Base-by-base conservation (phyloP, 257 asterid species). In the Solanum appendiculatum region DNA sequence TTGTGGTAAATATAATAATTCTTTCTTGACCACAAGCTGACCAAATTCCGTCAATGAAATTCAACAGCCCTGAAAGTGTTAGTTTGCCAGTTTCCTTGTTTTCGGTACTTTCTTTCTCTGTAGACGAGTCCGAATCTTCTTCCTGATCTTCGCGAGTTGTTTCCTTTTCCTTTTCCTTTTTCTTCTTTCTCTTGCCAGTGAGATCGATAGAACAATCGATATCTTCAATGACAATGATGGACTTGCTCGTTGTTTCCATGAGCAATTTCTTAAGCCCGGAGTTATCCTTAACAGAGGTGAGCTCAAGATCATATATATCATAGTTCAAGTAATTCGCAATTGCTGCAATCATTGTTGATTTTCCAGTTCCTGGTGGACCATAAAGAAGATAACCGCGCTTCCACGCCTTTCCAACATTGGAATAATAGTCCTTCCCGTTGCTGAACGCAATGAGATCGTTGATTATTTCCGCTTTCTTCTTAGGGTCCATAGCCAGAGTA, bases 311-410 rank as follows among this genome's bases (percentile, higher is more conserved):
- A 80, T 80, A 80, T 5, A 80, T 80, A 80, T 80, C 85, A 80
- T 80, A 80, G 14, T 80, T 80, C 85, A 80, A 46, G 16, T 46
- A 80, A 31, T 80, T 80, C 3, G 85, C 85, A 29, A 80, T 80
- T 4, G 85, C 85, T 80, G 85, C 85, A 46, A 80, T 80, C 85
- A 80, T 80, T 1, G 85, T 80, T 46, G 85, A 80, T 46, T 80
- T 80, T 80, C 85, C 85, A 15, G 85, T 80, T 48, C 85, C 85
- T 46, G 85, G 85, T 9, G 85, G 85, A 80, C 85, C 85, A 29
- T 80, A 80, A 46, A 80, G 85, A 80, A 80, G 85, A 46, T 80
- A 80, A 0, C 85, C 85, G 29, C 85, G 85, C 85, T 46, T 80
- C 85, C 85, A 80, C 7, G 85, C 85, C 64, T 80, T 80, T 0